phyloP scores from a whole-genome alignment of 116 monocot genomes.

The Phalaenopsis hybrid region DNA sequence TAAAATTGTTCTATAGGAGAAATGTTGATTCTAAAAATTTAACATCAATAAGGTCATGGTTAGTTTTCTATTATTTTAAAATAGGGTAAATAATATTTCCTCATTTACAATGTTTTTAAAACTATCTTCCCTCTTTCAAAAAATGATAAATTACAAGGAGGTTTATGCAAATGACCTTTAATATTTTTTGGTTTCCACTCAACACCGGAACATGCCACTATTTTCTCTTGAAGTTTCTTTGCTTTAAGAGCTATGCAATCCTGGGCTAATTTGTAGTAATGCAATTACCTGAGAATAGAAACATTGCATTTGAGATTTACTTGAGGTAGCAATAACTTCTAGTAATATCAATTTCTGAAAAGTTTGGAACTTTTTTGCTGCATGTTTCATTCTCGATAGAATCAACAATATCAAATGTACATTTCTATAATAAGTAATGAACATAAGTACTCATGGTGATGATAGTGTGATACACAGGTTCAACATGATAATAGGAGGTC shows the following conservation, averaged over 20 bases:
- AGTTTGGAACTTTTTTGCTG: background rate
- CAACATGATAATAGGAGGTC: constrained; percentile 23
- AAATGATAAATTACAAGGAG: too few relatives aligned
- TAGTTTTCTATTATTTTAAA: too few relatives aligned
- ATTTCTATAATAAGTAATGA: background rate
- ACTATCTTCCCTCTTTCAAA: too few relatives aligned
- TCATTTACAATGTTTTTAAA: too few relatives aligned
- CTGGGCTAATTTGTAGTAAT: background rate
- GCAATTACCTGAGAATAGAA: background rate
- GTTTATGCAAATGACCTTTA: too few relatives aligned
- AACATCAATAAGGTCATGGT: too few relatives aligned
- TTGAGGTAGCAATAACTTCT: background rate
- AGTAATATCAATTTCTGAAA: background rate
- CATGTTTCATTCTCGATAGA: background rate
- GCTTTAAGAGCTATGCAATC: background rate
- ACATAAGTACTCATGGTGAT: background rate
- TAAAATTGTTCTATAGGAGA: too few relatives aligned
- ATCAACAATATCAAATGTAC: background rate
- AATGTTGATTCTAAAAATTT: too few relatives aligned
- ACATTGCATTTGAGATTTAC: background rate
- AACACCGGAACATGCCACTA: background rate
- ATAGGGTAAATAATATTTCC: too few relatives aligned
- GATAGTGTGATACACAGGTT: constrained; percentile 26
- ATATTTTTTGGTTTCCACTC: background rate
- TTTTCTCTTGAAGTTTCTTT: background rate